phyloP scores from a whole-genome alignment of 2,329 filamentous ascomycete species.

The Pseudogymnoascus sp. region DNA sequence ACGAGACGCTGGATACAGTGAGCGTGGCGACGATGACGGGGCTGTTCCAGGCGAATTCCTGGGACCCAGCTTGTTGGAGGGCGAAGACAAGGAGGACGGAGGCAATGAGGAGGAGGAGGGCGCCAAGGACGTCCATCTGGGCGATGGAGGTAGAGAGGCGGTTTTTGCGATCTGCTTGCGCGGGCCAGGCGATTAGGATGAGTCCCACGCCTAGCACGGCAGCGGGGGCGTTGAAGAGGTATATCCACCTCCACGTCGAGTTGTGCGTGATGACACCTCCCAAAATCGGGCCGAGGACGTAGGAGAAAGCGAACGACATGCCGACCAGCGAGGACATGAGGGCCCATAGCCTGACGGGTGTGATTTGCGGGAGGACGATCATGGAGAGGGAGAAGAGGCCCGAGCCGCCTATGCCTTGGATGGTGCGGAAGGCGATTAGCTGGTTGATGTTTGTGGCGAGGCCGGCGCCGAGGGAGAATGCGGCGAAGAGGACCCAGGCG shows the following conservation, averaged over 20 bases:
- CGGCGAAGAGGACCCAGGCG: slow-evolving; percentile 47
- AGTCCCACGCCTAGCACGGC: slow-evolving; percentile 39
- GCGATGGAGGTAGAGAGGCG: slow-evolving; percentile 33
- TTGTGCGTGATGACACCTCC: slow-evolving; percentile 22
- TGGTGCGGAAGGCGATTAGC: slow-evolving; percentile 24
- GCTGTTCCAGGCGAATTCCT: slow-evolving; percentile 32
- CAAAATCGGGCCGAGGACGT: slow-evolving; percentile 21
- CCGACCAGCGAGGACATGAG: slow-evolving; percentile 43
- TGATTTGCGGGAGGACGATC: slow-evolving; percentile 39
- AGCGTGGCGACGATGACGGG: slow-evolving; percentile 38
- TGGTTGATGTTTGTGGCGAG: slow-evolving; percentile 37
- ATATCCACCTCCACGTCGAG: slow-evolving; percentile 32
- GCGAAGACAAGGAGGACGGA: slow-evolving; percentile 50
- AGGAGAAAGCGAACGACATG: slow-evolving; percentile 26
- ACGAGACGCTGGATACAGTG: slow-evolving; percentile 31
- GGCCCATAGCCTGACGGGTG: slow-evolving; percentile 34
- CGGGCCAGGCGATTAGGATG: slow-evolving; percentile 46
- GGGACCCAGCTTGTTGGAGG: slow-evolving; percentile 37
- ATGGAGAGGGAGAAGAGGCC: slow-evolving; percentile 28
- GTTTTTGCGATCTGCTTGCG: slow-evolving; percentile 30
- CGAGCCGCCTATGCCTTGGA: slow-evolving; percentile 26
- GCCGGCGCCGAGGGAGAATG: slow-evolving; percentile 50
- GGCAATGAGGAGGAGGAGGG: slow-evolving; percentile 44
- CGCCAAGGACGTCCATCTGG: slow-evolving; percentile 47
- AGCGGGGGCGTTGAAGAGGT: slow-evolving; percentile 53